These are phyloP conservation scores for Dioscorea dumetorum DNA, from an alignment of 106 monocot genomes.

Conservation along the genomic window DNA sequence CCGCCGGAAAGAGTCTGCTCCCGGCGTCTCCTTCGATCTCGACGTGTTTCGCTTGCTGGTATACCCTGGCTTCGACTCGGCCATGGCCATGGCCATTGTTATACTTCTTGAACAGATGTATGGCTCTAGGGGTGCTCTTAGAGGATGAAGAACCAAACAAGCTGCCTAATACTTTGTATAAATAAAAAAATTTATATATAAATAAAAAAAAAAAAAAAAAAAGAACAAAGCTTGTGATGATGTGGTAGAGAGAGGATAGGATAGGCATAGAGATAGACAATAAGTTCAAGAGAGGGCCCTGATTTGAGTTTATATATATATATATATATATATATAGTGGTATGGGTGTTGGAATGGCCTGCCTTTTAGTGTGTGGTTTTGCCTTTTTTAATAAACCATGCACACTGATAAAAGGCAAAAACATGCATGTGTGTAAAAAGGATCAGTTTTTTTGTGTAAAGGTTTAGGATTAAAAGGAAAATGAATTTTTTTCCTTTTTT, in stretches of 20 bases:
- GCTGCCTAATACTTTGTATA: not conserved
- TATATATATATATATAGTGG: no score
- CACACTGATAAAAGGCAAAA: conserved; percentile 4
- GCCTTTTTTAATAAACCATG: conserved; percentile 9
- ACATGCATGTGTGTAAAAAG: no score
- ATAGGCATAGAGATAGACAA: not conserved
- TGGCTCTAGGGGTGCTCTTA: conserved; percentile 27
- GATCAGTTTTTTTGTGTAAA: no score
- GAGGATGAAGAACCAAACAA: not conserved
- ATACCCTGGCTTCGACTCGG: conserved; percentile 45
- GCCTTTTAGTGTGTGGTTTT: conserved; percentile 9
- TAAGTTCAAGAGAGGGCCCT: no score
- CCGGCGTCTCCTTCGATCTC: conserved; percentile 46
- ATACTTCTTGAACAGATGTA: conserved; percentile 83
- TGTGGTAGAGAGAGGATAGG: not conserved
- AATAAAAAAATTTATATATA: not conserved
- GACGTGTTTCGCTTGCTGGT: conserved; percentile 81
- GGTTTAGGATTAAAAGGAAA: no score
- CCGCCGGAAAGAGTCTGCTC: conserved; percentile 39
- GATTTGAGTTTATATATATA: not conserved
- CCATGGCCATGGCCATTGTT: conserved; percentile 75
- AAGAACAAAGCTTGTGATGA: not conserved
- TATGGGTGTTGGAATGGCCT: not conserved
- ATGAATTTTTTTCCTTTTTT: not conserved
- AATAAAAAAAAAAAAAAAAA: not conserved